Conservation (phyloP, 441 rosid species). For the Corymbia citriodora region DNA sequence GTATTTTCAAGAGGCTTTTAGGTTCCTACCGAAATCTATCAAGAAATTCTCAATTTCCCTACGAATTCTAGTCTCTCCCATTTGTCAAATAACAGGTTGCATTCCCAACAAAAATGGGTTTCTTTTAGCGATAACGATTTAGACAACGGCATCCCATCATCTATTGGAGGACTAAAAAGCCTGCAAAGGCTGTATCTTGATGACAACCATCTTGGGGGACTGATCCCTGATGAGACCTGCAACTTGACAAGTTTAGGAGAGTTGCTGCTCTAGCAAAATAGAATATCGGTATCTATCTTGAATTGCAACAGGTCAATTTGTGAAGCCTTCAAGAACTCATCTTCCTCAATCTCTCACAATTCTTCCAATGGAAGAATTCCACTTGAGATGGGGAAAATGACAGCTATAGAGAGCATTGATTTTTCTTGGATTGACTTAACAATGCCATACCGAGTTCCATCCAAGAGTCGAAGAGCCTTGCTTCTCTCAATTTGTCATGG, state of each 20-base stretch:
- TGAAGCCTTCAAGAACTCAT: not conserved
- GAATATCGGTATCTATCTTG: no score
- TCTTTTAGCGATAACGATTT: not conserved
- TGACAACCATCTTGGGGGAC: not conserved
- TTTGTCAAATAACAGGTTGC: not conserved
- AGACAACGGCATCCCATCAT: not conserved
- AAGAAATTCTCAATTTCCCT: not conserved
- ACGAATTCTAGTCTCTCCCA: not conserved
- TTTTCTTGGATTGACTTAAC: conserved; percentile 11
- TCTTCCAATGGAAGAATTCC: conserved; percentile 10
- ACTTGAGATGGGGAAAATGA: conserved; percentile 6
- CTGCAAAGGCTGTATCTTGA: not conserved
- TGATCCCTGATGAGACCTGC: no score
- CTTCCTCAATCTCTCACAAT: conserved; percentile 9
- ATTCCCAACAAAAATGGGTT: not conserved
- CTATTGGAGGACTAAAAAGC: not conserved
- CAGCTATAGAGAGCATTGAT: not conserved
- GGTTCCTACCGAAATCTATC: not conserved
- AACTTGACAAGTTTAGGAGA: no score
- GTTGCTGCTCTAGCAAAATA: no score
- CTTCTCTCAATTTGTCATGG: conserved; percentile 1
- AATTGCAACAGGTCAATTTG: not conserved
- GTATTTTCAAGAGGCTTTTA: no score
- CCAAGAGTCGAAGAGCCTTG: conserved; percentile 1
- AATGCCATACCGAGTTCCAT: conserved; percentile 10